These are phyloP conservation scores for Luvunga scandens DNA, from an alignment of 345 rosid genomes.

Conservation along the genomic window DNA sequence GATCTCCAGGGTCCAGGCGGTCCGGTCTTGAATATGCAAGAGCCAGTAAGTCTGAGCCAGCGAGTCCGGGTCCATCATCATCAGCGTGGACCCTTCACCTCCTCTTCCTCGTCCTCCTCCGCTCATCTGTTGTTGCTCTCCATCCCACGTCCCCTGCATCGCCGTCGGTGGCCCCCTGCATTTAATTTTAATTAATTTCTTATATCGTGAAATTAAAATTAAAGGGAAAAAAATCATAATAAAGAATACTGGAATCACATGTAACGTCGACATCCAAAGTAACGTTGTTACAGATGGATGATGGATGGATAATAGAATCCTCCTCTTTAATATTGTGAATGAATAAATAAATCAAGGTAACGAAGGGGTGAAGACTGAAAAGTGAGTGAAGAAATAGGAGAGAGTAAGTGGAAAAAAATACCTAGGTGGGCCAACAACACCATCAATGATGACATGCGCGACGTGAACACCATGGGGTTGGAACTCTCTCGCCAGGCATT, in stretches of 20 bases:
- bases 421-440: constrained; percentile 80
- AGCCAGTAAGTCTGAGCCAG: constrained; percentile 96
- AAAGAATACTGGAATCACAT: neutral
- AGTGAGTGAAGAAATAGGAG: neutral
- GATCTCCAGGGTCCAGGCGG: constrained; percentile 93
- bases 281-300: no score
- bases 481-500: constrained; percentile 81
- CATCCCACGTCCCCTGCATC: constrained; percentile 32
- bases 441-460: constrained; percentile 84
- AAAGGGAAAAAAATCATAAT: neutral
- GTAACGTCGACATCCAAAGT: neutral
- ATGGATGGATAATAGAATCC: neutral
- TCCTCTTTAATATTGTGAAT: neutral
- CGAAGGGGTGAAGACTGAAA: no score
- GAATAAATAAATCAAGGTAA: no score
- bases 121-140: constrained; percentile 41
- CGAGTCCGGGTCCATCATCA: constrained; percentile 76
- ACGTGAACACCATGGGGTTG: constrained; percentile 79
- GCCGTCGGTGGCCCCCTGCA: constrained; percentile 53
- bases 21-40: constrained; percentile 77
- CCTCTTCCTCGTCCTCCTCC: constrained; percentile 8
- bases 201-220: neutral
- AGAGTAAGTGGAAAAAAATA: neutral
- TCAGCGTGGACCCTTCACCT: constrained; percentile 15
- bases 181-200: neutral